These are phyloP conservation scores for Colletotrichum cordylinicola DNA, from an alignment of 2,329 filamentous ascomycete genomes.

Conservation along the genomic window DNA sequence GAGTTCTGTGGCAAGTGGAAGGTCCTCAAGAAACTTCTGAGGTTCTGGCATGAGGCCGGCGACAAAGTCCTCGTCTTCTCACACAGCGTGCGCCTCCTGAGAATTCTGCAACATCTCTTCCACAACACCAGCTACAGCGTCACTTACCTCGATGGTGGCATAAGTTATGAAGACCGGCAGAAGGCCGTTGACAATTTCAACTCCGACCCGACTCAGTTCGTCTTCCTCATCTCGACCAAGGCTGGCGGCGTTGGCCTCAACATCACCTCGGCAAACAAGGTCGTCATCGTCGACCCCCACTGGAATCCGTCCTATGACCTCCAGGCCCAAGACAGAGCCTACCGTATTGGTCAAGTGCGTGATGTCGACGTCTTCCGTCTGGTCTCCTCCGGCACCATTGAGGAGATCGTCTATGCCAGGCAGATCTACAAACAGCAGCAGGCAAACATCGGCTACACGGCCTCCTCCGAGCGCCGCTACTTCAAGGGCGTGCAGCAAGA, in stretches of 20 bases:
- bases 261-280: constrained; percentile 97
- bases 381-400: constrained; percentile 89
- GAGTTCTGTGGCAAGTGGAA: constrained; percentile 98
- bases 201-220: constrained; percentile 83
- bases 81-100: constrained; percentile 84
- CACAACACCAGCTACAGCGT: constrained; percentile 88
- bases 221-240: constrained; percentile 93
- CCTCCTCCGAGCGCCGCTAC: constrained; percentile 89
- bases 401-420: constrained; percentile 95
- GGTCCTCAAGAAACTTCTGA: constrained; percentile 82
- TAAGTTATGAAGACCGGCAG: constrained; percentile 84
- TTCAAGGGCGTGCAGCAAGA: constrained; percentile 94
- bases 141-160: constrained; percentile 86
- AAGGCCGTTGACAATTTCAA: constrained; percentile 91
- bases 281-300: constrained; percentile 95
- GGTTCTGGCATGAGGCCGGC: constrained; percentile 87
- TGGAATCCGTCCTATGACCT: constrained; percentile 97
- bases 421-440: constrained; percentile 99
- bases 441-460: constrained; percentile 95
- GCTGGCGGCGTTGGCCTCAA: constrained; percentile 94
- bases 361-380: constrained; percentile 96
- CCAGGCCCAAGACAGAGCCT: constrained; percentile 94
- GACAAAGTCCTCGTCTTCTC: constrained; percentile 97
- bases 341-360: constrained; percentile 89
- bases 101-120: constrained; percentile 85